These are phyloP conservation scores for Lentinula edodes DNA, from an alignment of 768 basidiomycete genomes.

Conservation along the genomic window DNA sequence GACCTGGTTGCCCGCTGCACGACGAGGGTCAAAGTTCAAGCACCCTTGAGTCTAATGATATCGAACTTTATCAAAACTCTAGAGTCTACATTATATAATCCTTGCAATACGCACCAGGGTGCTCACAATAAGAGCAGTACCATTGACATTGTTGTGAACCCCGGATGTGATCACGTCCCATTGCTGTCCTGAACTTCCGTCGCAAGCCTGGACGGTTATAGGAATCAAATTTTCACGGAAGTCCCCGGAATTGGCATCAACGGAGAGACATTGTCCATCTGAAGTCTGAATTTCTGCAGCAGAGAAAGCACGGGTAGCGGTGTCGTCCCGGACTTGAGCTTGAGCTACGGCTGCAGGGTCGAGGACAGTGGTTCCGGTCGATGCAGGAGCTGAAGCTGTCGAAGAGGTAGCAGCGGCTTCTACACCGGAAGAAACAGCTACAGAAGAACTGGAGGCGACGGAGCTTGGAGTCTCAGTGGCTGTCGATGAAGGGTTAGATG, in stretches of 20 bases:
- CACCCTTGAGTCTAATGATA: conserved; percentile 15
- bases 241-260: conserved; percentile 13
- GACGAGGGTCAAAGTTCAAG: conserved; percentile 18
- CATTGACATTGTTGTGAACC: conserved; percentile 12
- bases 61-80: background rate
- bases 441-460: background rate
- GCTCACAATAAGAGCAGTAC: conserved; percentile 16
- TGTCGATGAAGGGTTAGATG: background rate
- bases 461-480: background rate
- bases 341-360: conserved; percentile 15
- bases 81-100: background rate
- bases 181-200: conserved; percentile 16
- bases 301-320: conserved; percentile 19
- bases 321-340: conserved; percentile 14
- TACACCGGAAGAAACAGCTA: background rate
- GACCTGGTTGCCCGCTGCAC: conserved; percentile 17
- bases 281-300: conserved; percentile 12
- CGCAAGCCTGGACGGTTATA: conserved; percentile 10
- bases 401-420: background rate
- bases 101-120: conserved; percentile 2
- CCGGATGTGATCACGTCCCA: conserved; percentile 18
- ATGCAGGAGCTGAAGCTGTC: background rate
- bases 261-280: conserved; percentile 15
- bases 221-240: conserved; percentile 18
- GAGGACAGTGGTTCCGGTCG: conserved; percentile 8